These are phyloP conservation scores for Penicillium janthinellum DNA, from an alignment of 2,329 filamentous ascomycete genomes.

Conservation along the genomic window DNA sequence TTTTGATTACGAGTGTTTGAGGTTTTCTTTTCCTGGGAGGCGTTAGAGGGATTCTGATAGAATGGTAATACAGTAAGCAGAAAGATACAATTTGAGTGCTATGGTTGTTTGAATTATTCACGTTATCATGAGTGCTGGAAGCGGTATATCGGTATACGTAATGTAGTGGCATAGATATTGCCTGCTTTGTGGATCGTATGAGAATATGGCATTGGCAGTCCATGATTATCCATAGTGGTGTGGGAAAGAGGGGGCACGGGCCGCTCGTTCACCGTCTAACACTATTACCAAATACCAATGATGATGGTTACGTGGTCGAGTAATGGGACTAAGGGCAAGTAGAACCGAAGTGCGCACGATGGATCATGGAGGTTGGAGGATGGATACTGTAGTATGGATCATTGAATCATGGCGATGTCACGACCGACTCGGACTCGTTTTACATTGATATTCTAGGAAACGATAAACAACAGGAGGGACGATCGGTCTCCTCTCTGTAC, in stretches of 20 bases:
- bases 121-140: no score
- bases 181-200: neutral
- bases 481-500: neutral
- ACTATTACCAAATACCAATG: neutral
- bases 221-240: neutral
- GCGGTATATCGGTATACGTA: no score
- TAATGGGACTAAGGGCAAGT: neutral
- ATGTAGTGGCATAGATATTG: no score
- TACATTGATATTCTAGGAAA: neutral
- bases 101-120: no score
- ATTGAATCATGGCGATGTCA: no score
- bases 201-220: neutral
- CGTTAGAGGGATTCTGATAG: no score
- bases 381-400: neutral
- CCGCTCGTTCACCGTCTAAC: neutral
- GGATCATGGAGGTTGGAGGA: neutral
- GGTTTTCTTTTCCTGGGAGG: neutral
- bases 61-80: no score
- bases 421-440: neutral
- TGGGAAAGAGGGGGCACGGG: slow-evolving; percentile 4
- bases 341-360: neutral
- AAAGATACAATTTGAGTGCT: no score
- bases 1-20: neutral
- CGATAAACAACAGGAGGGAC: neutral
- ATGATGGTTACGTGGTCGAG: neutral